These are phyloP conservation scores for Chytriomyces sp. DNA, from an alignment of 192 early-diverging fungal genomes.

Conservation along the genomic window DNA sequence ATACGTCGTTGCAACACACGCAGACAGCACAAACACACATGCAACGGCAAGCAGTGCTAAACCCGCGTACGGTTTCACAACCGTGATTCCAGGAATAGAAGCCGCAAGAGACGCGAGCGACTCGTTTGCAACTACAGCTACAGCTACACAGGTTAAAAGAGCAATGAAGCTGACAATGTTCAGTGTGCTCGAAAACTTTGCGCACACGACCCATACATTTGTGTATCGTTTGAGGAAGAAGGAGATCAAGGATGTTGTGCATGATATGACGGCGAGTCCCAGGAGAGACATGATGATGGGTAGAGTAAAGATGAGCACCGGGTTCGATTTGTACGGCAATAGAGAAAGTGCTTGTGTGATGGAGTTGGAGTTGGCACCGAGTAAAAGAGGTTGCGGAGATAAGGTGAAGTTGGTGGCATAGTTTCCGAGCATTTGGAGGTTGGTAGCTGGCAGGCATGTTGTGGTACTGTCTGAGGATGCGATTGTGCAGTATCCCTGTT, in stretches of 20 bases:
- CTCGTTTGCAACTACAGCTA: background rate
- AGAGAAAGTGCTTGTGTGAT: conserved; percentile 11
- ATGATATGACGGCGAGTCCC: background rate
- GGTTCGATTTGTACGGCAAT: conserved; percentile 29
- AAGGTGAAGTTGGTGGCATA: conserved; percentile 19
- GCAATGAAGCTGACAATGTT: background rate
- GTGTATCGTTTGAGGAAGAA: background rate
- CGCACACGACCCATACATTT: conserved; percentile 20
- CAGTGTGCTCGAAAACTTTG: conserved; percentile 7
- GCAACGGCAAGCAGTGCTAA: background rate
- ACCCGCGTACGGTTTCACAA: background rate
- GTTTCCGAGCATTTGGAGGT: conserved; percentile 13
- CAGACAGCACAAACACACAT: background rate
- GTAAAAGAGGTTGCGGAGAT: background rate
- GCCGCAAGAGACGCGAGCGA: background rate
- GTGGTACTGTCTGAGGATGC: background rate
- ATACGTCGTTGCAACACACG: background rate
- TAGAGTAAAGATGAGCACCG: conserved; percentile 29
- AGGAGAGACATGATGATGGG: conserved; percentile 14
- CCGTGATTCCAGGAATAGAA: background rate
- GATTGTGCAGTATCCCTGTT: conserved; percentile 29
- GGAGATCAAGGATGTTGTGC: background rate
- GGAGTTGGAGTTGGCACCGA: background rate
- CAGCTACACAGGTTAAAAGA: background rate
- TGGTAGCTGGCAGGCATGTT: conserved; percentile 19